Evolutionary conservation across 192 early-diverging fungal genomes (phyloP).

Genomic region (Coemansia sp.): DNA sequence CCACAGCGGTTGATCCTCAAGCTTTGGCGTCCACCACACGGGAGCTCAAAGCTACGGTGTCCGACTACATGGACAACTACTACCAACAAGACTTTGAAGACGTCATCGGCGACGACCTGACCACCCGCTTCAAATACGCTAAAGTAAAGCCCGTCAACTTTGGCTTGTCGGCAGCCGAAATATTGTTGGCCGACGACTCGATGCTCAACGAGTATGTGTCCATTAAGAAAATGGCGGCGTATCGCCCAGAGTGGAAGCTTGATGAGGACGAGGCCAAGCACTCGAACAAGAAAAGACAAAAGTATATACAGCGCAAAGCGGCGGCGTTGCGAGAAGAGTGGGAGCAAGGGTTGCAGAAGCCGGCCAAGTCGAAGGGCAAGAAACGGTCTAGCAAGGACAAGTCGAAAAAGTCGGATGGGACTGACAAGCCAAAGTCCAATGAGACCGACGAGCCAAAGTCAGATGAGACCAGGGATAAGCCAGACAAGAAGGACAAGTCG

Average conservation of each 20-base stretch:
- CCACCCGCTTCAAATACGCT: constrained; percentile 92
- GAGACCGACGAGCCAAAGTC: too few species aligned
- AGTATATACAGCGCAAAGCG: constrained; percentile 50
- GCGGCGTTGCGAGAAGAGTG: constrained; percentile 21
- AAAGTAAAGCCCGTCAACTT: constrained; percentile 74
- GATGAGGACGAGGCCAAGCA: constrained; percentile 56
- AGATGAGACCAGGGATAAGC: background rate
- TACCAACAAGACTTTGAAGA: constrained; percentile 93
- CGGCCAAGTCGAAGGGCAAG: constrained; percentile 33
- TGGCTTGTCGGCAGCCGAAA: constrained; percentile 81
- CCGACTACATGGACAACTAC: constrained; percentile 84
- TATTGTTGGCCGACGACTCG: constrained; percentile 84
- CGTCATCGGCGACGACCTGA: constrained; percentile 74
- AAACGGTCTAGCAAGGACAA: constrained; percentile 27
- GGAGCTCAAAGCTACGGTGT: constrained; percentile 54
- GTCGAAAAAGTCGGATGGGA: background rate
- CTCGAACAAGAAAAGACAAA: constrained; percentile 59
- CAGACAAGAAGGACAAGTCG: background rate
- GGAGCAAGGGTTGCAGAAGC: constrained; percentile 23
- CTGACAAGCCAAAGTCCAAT: background rate
- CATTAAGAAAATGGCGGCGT: constrained; percentile 86
- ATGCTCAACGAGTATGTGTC: constrained; percentile 83
- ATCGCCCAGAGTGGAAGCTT: constrained; percentile 58
- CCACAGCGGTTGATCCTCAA: constrained; percentile 49
- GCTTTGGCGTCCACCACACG: constrained; percentile 13